Percentiles rank a stretch among this genome's conserved stretches.
Conservation (phyloP, 257 asterid species). For the Pogostemon cablin region DNA sequence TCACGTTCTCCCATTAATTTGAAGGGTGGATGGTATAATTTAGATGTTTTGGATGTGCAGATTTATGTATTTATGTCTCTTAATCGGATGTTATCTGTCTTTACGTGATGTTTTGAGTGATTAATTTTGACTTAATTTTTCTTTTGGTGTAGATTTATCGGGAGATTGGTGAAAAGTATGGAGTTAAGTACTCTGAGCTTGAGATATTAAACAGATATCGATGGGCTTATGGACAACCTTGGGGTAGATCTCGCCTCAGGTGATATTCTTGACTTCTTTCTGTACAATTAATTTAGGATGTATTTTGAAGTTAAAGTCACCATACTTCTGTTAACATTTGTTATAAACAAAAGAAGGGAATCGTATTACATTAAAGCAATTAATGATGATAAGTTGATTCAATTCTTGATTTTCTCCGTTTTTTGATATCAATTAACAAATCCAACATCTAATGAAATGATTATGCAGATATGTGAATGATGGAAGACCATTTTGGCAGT, state of each 20-base stretch:
- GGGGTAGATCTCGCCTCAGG: slow-evolving; percentile 98
- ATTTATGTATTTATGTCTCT: not conserved
- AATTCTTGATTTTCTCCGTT: not conserved
- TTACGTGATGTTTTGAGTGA: not conserved
- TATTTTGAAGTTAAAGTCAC: slow-evolving; percentile 7
- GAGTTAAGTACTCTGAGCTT: slow-evolving; percentile 80
- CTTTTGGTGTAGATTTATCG: slow-evolving; percentile 66
- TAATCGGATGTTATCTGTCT: not conserved
- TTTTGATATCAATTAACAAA: not conserved
- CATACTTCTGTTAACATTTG: not conserved
- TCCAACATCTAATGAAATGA: slow-evolving; percentile 1
- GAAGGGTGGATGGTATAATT: not conserved
- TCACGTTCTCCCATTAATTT: not conserved
- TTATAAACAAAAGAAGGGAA: no score
- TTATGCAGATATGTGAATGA: slow-evolving; percentile 79
- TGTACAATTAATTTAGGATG: not conserved
- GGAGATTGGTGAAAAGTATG: slow-evolving; percentile 92
- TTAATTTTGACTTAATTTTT: slow-evolving; percentile 10
- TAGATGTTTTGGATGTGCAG: slow-evolving; percentile 9
- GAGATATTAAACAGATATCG: slow-evolving; percentile 87
- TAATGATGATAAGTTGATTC: not conserved
- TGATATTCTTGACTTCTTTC: slow-evolving; percentile 35
- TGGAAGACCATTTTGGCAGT: slow-evolving; percentile 98
- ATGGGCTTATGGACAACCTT: slow-evolving; percentile 94
- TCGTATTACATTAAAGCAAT: no score